Evolutionary conservation across 106 monocot genomes (phyloP).

Genomic region (Acanthochlamys bracteata): DNA sequence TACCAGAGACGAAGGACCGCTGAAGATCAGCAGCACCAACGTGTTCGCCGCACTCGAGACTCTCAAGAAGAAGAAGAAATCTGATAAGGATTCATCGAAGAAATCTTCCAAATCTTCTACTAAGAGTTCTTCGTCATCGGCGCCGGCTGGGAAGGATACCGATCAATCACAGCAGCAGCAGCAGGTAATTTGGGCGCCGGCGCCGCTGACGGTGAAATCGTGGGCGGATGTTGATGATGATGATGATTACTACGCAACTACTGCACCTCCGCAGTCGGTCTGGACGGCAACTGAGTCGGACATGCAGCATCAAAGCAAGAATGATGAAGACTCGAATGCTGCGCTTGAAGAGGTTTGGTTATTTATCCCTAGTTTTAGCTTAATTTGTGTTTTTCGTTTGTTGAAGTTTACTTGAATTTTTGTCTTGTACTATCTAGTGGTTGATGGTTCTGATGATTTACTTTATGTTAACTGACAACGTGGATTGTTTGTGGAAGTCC

Average conservation of each 20-base stretch:
- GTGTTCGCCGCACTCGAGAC: conserved; percentile 15
- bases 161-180: background rate
- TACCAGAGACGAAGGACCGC: conserved; percentile 6
- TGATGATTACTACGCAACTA: conserved; percentile 37
- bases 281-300: conserved; percentile 20
- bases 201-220: conserved; percentile 5
- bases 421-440: background rate
- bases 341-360: conserved; percentile 7
- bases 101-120: background rate
- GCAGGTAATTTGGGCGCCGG: conserved; percentile 12
- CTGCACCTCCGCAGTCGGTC: conserved; percentile 34
- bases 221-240: conserved; percentile 19
- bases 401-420: background rate
- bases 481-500: too few relatives aligned
- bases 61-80: conserved; percentile 19
- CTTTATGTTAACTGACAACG: too few relatives aligned
- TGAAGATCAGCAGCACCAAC: conserved; percentile 10
- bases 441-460: background rate
- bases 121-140: background rate
- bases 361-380: background rate
- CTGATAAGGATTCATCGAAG: conserved; percentile 5
- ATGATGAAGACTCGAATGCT: background rate
- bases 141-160: conserved; percentile 1
- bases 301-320: conserved; percentile 1
- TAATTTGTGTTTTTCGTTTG: background rate